Percentiles rank a stretch among this genome's conserved stretches.
Evolutionary conservation across 371 early-diverging fungal species (phyloP).

Genomic region (Coemansia sp.): DNA sequence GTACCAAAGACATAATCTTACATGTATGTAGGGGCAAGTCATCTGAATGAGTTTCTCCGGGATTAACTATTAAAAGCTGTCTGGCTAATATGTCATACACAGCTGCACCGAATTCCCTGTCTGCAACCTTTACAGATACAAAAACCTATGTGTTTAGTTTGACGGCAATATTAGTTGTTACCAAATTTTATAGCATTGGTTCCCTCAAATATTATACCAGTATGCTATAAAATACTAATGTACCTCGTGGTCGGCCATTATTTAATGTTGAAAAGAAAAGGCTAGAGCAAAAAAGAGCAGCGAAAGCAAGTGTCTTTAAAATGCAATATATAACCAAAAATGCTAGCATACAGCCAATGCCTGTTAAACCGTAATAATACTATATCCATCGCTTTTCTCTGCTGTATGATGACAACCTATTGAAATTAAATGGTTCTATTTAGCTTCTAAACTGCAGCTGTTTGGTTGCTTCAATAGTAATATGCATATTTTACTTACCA

Average conservation of each 20-base stretch:
- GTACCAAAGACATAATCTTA: not conserved
- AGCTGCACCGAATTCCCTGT: slow-evolving; percentile 24
- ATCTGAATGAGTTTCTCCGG: not conserved
- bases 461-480: not conserved
- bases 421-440: not conserved
- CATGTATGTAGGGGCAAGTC: not conserved
- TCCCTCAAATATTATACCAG: too few species aligned
- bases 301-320: not conserved
- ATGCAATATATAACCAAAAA: not conserved
- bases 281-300: not conserved
- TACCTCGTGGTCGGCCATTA: slow-evolving; percentile 9
- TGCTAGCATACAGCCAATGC: not conserved
- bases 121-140: slow-evolving; percentile 10
- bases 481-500: slow-evolving; percentile 28
- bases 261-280: not conserved
- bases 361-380: not conserved
- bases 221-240: not conserved
- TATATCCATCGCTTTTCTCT: slow-evolving; percentile 11
- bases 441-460: not conserved
- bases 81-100: slow-evolving; percentile 19
- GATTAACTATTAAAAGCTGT: not conserved
- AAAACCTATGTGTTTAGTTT: slow-evolving; percentile 9
- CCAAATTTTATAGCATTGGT: too few species aligned
- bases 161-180: not conserved
- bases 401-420: slow-evolving; percentile 9